These are phyloP conservation scores for Corymbia calophylla DNA, from an alignment of 441 rosid genomes.

Conservation along the genomic window DNA sequence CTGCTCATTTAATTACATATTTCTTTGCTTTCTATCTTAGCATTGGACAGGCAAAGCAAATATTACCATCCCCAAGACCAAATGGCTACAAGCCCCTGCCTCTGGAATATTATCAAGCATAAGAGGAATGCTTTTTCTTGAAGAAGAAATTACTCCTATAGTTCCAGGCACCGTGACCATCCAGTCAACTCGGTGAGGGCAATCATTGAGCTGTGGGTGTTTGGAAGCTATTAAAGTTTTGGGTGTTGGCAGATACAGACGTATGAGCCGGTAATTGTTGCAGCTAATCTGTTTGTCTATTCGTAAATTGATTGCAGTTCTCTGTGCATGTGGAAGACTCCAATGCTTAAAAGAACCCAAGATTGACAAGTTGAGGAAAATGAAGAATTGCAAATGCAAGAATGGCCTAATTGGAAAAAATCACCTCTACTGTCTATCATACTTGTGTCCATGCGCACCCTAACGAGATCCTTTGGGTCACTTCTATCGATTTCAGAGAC, in stretches of 20 bases:
- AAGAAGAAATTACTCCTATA: neutral
- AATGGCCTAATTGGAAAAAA: neutral
- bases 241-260: neutral
- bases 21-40: neutral
- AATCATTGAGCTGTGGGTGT: neutral
- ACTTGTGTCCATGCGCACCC: neutral
- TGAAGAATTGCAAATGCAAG: neutral
- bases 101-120: neutral
- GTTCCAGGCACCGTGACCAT: neutral
- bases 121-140: neutral
- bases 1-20: neutral
- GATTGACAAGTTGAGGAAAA: neutral
- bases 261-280: neutral
- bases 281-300: neutral
- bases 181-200: neutral
- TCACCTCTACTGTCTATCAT: too few species aligned
- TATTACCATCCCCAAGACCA: neutral
- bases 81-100: neutral
- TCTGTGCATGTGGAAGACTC: neutral
- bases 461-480: neutral
- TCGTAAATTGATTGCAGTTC: neutral
- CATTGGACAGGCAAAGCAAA: neutral
- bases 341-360: neutral
- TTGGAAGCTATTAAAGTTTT: neutral
- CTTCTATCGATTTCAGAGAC: neutral